Conservation (phyloP, 2,329 filamentous ascomycete genomes). For the Xylariaceae sp. region DNA sequence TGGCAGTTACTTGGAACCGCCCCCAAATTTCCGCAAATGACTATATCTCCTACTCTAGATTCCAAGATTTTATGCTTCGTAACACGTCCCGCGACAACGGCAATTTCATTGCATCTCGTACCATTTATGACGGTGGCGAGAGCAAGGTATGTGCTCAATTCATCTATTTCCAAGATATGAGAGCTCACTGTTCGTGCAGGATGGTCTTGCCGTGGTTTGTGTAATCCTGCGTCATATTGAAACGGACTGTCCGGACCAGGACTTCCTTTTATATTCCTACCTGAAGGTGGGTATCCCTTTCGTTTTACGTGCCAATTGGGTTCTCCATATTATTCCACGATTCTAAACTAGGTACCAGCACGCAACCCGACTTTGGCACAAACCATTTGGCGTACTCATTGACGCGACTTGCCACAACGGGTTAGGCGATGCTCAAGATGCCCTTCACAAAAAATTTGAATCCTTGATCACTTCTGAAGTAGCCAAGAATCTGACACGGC, state of each 20-base stretch:
- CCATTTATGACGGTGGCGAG: constrained; percentile 67
- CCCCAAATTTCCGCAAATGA: constrained; percentile 61
- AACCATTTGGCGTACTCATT: constrained; percentile 63
- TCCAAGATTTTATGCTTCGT: constrained; percentile 69
- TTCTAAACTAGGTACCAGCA: constrained; percentile 44
- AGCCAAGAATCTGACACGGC: constrained; percentile 53
- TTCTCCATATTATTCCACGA: not conserved
- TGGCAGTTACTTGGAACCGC: constrained; percentile 67
- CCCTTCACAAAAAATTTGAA: constrained; percentile 61
- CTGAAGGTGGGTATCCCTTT: constrained; percentile 48
- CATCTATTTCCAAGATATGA: not conserved
- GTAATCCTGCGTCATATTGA: constrained; percentile 66
- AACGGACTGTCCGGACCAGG: constrained; percentile 60
- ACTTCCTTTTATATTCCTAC: constrained; percentile 64
- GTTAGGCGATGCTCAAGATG: constrained; percentile 63
- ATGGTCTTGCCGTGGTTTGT: constrained; percentile 65
- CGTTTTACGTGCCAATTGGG: too few species aligned
- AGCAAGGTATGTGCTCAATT: constrained; percentile 49
- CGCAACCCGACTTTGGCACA: constrained; percentile 66
- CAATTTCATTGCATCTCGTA: constrained; percentile 59
- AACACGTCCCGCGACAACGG: constrained; percentile 64
- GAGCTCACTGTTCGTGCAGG: constrained; percentile 35
- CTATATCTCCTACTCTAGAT: constrained; percentile 62
- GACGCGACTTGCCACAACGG: constrained; percentile 68
- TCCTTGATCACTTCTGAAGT: constrained; percentile 60